Percentiles rank a stretch among this genome's conserved stretches.
Evolutionary conservation across 2,329 filamentous ascomycete species (phyloP).

Genomic region (Thermoascus crustaceus): DNA sequence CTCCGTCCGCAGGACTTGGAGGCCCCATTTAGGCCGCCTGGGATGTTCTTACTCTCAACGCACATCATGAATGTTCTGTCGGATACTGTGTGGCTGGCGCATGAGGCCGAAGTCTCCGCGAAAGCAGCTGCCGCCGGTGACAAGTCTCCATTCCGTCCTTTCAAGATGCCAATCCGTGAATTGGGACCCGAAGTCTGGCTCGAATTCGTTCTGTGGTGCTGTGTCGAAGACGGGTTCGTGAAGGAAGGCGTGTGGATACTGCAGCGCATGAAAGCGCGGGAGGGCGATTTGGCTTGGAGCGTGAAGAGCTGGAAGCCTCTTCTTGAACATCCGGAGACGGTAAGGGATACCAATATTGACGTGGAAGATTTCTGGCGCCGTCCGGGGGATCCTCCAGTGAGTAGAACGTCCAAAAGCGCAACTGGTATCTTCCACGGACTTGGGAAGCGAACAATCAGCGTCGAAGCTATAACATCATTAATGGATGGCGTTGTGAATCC

Average conservation of each 20-base stretch:
- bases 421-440: conserved; percentile 32
- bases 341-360: conserved; percentile 29
- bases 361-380: conserved; percentile 28
- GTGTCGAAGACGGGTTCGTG: conserved; percentile 39
- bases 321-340: conserved; percentile 16
- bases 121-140: conserved; percentile 30
- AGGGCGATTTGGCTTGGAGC: conserved; percentile 28
- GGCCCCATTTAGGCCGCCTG: conserved; percentile 32
- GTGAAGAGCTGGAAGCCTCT: conserved; percentile 34
- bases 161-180: conserved; percentile 35
- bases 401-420: conserved; percentile 10
- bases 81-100: conserved; percentile 38
- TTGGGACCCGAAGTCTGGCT: conserved; percentile 43
- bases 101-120: conserved; percentile 30
- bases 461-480: conserved; percentile 49
- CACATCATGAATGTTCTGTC: conserved; percentile 41
- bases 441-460: conserved; percentile 44
- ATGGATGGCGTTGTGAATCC: conserved; percentile 45
- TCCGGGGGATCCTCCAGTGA: conserved; percentile 13
- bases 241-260: conserved; percentile 35
- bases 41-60: conserved; percentile 35
- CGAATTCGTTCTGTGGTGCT: conserved; percentile 44
- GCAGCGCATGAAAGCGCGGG: conserved; percentile 21
- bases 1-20: conserved; percentile 19
- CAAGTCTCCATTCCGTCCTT: conserved; percentile 29